Conservation (phyloP, 2,329 filamentous ascomycete genomes). For the Cordyceps pruinosa region DNA sequence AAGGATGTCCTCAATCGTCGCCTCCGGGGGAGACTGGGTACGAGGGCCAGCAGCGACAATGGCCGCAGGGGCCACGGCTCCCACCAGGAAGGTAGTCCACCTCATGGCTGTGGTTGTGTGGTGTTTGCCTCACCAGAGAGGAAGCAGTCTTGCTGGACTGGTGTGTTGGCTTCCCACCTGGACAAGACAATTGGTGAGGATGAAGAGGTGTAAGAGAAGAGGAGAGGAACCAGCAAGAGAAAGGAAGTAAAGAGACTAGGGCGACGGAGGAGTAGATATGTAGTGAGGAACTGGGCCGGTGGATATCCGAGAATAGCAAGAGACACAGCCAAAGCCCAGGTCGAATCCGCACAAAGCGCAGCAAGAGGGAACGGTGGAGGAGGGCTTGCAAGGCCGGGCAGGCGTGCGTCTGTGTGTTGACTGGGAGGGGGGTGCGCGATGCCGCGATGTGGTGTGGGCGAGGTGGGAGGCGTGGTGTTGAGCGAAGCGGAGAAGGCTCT, state of each 20-base stretch:
- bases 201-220: constrained; percentile 7
- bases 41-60: constrained; percentile 24
- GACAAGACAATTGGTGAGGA: constrained; percentile 9
- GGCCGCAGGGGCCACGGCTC: constrained; percentile 27
- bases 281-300: constrained; percentile 7
- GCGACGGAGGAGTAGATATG: constrained; percentile 10
- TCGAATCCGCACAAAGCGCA: constrained; percentile 1
- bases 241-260: constrained; percentile 6
- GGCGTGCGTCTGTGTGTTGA: constrained; percentile 8
- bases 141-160: constrained; percentile 11
- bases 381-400: constrained; percentile 7
- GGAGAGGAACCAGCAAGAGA: constrained; percentile 1
- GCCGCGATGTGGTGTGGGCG: not conserved
- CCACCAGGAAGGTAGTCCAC: constrained; percentile 29
- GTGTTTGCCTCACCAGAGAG: constrained; percentile 11
- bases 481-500: constrained; percentile 8
- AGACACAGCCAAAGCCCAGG: not conserved
- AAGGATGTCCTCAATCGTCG: constrained; percentile 34
- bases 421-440: constrained; percentile 3
- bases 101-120: constrained; percentile 25
- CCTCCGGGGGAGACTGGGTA: constrained; percentile 24
- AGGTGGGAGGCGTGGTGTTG: not conserved
- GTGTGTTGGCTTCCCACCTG: constrained; percentile 11
- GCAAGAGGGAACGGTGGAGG: constrained; percentile 7
- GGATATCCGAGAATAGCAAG: constrained; percentile 8